phyloP scores from a whole-genome alignment of 1,284 basidiomycete genomes.

The Rhodotorula sp. region DNA sequence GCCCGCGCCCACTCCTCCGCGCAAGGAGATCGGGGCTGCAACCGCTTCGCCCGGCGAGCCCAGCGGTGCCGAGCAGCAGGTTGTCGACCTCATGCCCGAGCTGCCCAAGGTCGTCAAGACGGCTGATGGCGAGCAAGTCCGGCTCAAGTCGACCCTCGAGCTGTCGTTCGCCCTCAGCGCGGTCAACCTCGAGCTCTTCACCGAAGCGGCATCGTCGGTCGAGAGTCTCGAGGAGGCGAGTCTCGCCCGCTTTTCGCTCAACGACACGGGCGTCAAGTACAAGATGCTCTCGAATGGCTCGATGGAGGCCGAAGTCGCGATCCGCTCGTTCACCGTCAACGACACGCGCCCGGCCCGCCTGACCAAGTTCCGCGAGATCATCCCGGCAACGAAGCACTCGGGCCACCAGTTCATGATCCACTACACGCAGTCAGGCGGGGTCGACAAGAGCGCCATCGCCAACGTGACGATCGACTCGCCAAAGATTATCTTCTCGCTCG shows the following conservation, averaged over 20 bases:
- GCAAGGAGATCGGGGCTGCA: conserved; percentile 25
- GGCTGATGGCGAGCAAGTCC: conserved; percentile 61
- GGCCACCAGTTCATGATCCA: conserved; percentile 93
- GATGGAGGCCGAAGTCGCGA: conserved; percentile 79
- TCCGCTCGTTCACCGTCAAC: conserved; percentile 87
- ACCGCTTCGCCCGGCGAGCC: background rate
- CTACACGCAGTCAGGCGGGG: conserved; percentile 70
- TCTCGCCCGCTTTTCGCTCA: conserved; percentile 82
- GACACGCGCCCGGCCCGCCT: conserved; percentile 76
- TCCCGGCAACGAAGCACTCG: conserved; percentile 79
- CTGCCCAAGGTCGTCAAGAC: conserved; percentile 51
- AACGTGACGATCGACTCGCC: conserved; percentile 92
- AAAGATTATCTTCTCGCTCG: conserved; percentile 87
- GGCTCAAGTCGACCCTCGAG: conserved; percentile 69
- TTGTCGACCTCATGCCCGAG: conserved; percentile 57
- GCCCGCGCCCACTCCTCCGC: conserved; percentile 41
- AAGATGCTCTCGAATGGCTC: conserved; percentile 83
- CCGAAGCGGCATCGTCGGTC: conserved; percentile 63
- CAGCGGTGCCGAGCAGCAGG: background rate
- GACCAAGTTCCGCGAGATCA: conserved; percentile 90
- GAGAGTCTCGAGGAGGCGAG: conserved; percentile 72
- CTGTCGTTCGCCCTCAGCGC: conserved; percentile 71
- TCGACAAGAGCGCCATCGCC: conserved; percentile 64
- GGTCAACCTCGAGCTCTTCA: conserved; percentile 91
- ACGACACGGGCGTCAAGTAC: conserved; percentile 73